phyloP scores from a whole-genome alignment of 1,139 yeast species.

The Yamadazyma aaseri region DNA sequence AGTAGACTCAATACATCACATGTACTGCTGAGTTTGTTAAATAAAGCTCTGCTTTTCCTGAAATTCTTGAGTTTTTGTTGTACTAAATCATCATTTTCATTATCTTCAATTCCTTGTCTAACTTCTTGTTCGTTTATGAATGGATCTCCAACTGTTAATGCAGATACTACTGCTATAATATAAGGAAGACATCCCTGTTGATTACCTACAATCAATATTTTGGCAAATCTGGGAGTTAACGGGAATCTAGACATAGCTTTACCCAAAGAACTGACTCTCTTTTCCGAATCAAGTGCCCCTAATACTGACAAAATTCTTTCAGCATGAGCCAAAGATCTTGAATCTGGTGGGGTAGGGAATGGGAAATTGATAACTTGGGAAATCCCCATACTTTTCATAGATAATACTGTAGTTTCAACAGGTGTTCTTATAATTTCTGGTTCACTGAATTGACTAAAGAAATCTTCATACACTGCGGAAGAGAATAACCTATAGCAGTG shows the following conservation, averaged over 20 bases:
- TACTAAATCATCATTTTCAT: slow-evolving; percentile 34
- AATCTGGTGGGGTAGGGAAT: slow-evolving; percentile 92
- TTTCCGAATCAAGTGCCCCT: slow-evolving; percentile 69
- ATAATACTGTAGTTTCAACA: slow-evolving; percentile 87
- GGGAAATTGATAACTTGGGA: slow-evolving; percentile 90
- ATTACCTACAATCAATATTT: slow-evolving; percentile 84
- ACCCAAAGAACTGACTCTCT: slow-evolving; percentile 71
- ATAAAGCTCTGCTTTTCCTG: slow-evolving; percentile 55
- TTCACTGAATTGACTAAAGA: slow-evolving; percentile 73
- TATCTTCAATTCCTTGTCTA: too few relatives aligned
- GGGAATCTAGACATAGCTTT: slow-evolving; percentile 88
- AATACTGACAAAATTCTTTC: slow-evolving; percentile 64
- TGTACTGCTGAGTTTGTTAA: slow-evolving; percentile 63
- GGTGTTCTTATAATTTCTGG: slow-evolving; percentile 97
- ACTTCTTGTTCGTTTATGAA: slow-evolving; percentile 69
- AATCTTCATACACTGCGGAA: slow-evolving; percentile 91
- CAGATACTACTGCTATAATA: slow-evolving; percentile 87
- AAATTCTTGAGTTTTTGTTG: slow-evolving; percentile 48
- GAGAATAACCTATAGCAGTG: slow-evolving; percentile 92
- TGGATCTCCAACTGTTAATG: slow-evolving; percentile 92
- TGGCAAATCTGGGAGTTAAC: slow-evolving; percentile 88
- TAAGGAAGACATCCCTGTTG: slow-evolving; percentile 85
- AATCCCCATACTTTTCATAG: slow-evolving; percentile 97
- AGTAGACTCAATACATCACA: slow-evolving; percentile 76
- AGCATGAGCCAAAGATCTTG: slow-evolving; percentile 59